These are phyloP conservation scores for Tuber umbilicatum DNA, from an alignment of 495 filamentous ascomycete genomes.

Conservation along the genomic window DNA sequence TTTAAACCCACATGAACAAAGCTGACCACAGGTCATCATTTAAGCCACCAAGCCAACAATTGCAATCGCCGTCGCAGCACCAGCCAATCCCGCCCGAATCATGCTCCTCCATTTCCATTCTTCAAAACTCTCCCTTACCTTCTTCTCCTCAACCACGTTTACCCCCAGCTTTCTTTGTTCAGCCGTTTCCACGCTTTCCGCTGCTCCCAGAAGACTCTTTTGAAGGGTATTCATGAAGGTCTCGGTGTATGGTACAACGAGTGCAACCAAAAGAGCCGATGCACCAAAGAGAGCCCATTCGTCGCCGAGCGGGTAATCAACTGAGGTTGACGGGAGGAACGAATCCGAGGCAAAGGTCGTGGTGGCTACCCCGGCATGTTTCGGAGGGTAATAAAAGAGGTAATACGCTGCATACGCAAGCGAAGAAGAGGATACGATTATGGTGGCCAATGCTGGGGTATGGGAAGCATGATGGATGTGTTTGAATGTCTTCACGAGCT, in stretches of 20 bases:
- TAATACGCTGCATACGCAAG: slow-evolving; percentile 37
- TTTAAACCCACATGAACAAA: background rate
- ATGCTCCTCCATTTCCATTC: slow-evolving; percentile 29
- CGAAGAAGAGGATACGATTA: slow-evolving; percentile 29
- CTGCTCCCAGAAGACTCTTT: slow-evolving; percentile 23
- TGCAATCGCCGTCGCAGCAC: slow-evolving; percentile 19
- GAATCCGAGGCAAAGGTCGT: slow-evolving; percentile 25
- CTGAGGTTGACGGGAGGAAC: slow-evolving; percentile 35
- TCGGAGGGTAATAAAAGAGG: slow-evolving; percentile 23
- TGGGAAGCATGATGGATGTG: slow-evolving; percentile 24
- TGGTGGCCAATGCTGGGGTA: slow-evolving; percentile 22
- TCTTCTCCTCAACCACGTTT: slow-evolving; percentile 25
- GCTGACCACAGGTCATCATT: background rate
- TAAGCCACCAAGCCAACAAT: slow-evolving; percentile 25
- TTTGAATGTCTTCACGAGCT: slow-evolving; percentile 27
- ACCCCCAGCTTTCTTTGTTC: slow-evolving; percentile 26
- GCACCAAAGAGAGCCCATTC: slow-evolving; percentile 37
- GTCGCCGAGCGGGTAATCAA: slow-evolving; percentile 13
- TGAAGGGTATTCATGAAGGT: slow-evolving; percentile 22
- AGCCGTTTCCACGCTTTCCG: slow-evolving; percentile 18
- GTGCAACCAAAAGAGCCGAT: slow-evolving; percentile 25
- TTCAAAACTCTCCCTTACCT: slow-evolving; percentile 22
- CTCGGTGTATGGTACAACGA: slow-evolving; percentile 32
- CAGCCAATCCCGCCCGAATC: slow-evolving; percentile 24
- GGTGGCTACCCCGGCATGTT: slow-evolving; percentile 15